These are phyloP conservation scores for Flaveria trinervia DNA, from an alignment of 129 eudicot genomes.

Conservation along the genomic window DNA sequence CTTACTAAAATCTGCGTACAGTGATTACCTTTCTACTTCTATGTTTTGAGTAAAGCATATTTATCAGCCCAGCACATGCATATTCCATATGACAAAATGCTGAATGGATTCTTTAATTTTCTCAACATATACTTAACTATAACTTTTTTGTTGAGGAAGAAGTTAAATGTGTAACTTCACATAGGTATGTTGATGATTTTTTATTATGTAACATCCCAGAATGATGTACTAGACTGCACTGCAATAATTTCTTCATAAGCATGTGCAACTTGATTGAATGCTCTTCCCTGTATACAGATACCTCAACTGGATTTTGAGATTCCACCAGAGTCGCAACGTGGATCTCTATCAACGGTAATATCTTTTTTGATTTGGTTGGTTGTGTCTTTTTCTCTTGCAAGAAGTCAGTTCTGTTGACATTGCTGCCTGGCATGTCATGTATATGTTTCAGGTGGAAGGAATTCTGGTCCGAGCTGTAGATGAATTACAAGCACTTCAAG, in stretches of 20 bases:
- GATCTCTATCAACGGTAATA: slow-evolving; percentile 83
- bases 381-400: slow-evolving; percentile 12
- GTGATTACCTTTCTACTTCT: neutral
- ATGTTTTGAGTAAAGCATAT: neutral
- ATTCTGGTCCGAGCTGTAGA: no score
- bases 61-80: neutral
- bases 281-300: slow-evolving; percentile 43
- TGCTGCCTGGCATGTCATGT: neutral
- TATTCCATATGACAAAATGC: neutral
- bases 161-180: neutral
- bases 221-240: neutral
- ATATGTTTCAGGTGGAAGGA: no score
- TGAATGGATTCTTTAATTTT: neutral
- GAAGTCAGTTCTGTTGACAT: slow-evolving; percentile 10
- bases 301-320: slow-evolving; percentile 97
- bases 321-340: slow-evolving; percentile 98
- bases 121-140: neutral
- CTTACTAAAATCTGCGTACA: neutral
- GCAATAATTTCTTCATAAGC: neutral
- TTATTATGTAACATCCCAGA: neutral
- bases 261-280: slow-evolving; percentile 11
- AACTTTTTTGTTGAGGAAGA: neutral
- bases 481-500: no score
- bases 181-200: slow-evolving; percentile 5
- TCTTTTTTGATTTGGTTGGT: slow-evolving; percentile 1